Percentiles rank a stretch among this genome's conserved stretches.
phyloP scores from a whole-genome alignment of 2,329 filamentous ascomycete genomes.

The Aspergillus terreus region DNA sequence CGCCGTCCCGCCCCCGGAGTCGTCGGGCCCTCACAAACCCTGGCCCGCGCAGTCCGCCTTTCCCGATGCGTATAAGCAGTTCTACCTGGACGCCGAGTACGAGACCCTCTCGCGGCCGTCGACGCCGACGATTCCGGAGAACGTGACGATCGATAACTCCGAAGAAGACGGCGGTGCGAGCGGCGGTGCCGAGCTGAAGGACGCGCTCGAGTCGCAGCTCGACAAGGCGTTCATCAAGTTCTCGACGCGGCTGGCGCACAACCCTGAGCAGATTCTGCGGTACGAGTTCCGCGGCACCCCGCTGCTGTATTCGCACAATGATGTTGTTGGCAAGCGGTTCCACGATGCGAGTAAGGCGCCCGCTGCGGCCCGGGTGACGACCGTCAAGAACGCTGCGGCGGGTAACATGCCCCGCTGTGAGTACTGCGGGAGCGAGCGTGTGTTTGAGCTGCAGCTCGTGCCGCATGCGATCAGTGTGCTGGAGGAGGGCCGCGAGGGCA shows the following conservation, averaged over 20 bases:
- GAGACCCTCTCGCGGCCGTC: slow-evolving; percentile 68
- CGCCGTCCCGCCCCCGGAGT: slow-evolving; percentile 24
- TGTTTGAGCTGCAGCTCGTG: slow-evolving; percentile 89
- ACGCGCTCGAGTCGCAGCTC: slow-evolving; percentile 71
- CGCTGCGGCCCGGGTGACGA: slow-evolving; percentile 22
- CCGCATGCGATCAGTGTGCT: slow-evolving; percentile 87
- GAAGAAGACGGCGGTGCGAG: slow-evolving; percentile 33
- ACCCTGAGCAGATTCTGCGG: slow-evolving; percentile 76
- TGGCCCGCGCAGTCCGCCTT: slow-evolving; percentile 69
- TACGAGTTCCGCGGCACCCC: slow-evolving; percentile 73
- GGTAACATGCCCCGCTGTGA: slow-evolving; percentile 67
- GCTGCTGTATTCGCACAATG: slow-evolving; percentile 75
- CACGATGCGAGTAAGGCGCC: slow-evolving; percentile 19
- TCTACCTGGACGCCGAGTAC: slow-evolving; percentile 86
- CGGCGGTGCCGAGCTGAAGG: slow-evolving; percentile 51
- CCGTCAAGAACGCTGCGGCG: slow-evolving; percentile 22
- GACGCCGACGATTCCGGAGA: slow-evolving; percentile 46
- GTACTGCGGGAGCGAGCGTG: slow-evolving; percentile 69
- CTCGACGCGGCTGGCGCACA: slow-evolving; percentile 72
- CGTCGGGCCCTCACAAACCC: slow-evolving; percentile 55
- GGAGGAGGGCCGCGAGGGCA: slow-evolving; percentile 64
- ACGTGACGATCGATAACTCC: slow-evolving; percentile 42
- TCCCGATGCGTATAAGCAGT: slow-evolving; percentile 68
- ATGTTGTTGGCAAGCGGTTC: slow-evolving; percentile 68
- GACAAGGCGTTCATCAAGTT: slow-evolving; percentile 78